Conservation (phyloP, 768 basidiomycete genomes). For the Leccinum obscurum region DNA sequence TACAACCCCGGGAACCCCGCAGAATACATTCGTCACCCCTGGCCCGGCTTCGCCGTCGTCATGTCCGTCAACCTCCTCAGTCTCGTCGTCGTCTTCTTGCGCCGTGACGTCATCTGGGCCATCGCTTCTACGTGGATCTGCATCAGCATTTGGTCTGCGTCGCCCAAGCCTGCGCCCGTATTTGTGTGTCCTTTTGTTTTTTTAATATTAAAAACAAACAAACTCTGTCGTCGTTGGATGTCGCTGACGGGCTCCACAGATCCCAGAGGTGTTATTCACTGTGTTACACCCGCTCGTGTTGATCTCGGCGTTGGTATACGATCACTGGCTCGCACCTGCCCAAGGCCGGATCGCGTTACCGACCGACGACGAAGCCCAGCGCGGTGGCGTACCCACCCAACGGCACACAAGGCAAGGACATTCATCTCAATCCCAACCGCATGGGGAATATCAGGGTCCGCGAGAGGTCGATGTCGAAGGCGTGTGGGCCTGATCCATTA, state of each 20-base stretch:
- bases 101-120: constrained; percentile 74
- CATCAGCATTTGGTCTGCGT: constrained; percentile 58
- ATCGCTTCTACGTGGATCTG: constrained; percentile 75
- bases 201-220: neutral
- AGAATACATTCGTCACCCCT: constrained; percentile 60
- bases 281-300: constrained; percentile 64
- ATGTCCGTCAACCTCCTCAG: constrained; percentile 62
- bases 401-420: constrained; percentile 12
- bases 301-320: constrained; percentile 46
- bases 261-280: constrained; percentile 63
- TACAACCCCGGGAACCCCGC: constrained; percentile 50
- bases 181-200: constrained; percentile 45
- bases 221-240: neutral
- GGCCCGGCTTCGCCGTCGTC: constrained; percentile 72
- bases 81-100: constrained; percentile 52
- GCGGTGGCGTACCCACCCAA: neutral
- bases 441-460: constrained; percentile 21
- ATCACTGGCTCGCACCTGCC: constrained; percentile 14
- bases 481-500: constrained; percentile 34
- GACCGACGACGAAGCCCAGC: constrained; percentile 33
- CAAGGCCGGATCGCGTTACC: constrained; percentile 45
- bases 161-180: constrained; percentile 64
- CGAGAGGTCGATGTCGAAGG: constrained; percentile 46
- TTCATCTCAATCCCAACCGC: neutral
- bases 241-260: constrained; percentile 37